phyloP scores from a whole-genome alignment of 768 basidiomycete species.

The Mycena pura region DNA sequence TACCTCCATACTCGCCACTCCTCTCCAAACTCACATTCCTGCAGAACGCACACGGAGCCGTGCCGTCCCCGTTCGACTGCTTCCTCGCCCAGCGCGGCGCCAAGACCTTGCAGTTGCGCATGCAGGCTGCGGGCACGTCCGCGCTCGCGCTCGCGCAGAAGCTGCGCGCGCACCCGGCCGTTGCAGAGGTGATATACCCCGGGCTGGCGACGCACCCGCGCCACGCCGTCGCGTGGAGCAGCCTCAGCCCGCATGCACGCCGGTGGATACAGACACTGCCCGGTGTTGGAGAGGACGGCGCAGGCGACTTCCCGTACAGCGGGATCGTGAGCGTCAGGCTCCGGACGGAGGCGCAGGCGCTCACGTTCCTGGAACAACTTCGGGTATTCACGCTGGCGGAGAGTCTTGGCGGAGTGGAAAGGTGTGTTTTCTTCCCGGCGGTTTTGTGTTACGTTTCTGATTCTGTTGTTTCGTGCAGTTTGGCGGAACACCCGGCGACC shows the following conservation, averaged over 20 bases:
- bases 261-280: slow-evolving; percentile 60
- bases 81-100: slow-evolving; percentile 91
- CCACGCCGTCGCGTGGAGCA: slow-evolving; percentile 65
- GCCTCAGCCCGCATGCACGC: slow-evolving; percentile 72
- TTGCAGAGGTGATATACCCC: slow-evolving; percentile 88
- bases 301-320: slow-evolving; percentile 81
- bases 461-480: slow-evolving; percentile 31
- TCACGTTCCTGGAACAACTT: slow-evolving; percentile 69
- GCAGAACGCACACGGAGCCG: slow-evolving; percentile 87
- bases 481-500: slow-evolving; percentile 84
- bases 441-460: neutral
- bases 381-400: slow-evolving; percentile 85
- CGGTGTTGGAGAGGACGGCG: slow-evolving; percentile 39
- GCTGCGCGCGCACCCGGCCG: slow-evolving; percentile 59
- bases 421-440: neutral
- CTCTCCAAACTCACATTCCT: slow-evolving; percentile 76
- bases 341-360: slow-evolving; percentile 62
- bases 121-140: slow-evolving; percentile 86
- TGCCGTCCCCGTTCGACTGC: slow-evolving; percentile 85
- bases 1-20: slow-evolving; percentile 62
- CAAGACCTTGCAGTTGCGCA: slow-evolving; percentile 90
- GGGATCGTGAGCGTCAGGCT: slow-evolving; percentile 89
- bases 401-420: slow-evolving; percentile 92
- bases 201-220: slow-evolving; percentile 74
- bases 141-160: slow-evolving; percentile 77